phyloP scores from a whole-genome alignment of 2,329 filamentous ascomycete species.

The Zopfia rhizophila region DNA sequence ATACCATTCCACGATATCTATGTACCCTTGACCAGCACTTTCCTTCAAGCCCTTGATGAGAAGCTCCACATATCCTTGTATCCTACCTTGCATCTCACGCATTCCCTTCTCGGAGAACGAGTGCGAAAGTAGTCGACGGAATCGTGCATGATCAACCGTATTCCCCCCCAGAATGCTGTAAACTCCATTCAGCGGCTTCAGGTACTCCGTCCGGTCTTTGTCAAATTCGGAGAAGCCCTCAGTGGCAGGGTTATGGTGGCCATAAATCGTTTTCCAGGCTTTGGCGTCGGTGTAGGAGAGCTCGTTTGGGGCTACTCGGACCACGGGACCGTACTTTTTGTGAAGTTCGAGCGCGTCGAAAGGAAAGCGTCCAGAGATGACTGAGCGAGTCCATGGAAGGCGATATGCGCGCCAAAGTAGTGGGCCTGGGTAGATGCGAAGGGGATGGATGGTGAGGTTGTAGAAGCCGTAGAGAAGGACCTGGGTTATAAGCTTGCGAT shows the following conservation, averaged over 20 bases:
- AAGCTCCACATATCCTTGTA: conserved; percentile 47
- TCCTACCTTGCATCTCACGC: conserved; percentile 49
- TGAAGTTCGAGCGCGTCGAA: conserved; percentile 25
- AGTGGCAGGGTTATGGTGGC: conserved; percentile 10
- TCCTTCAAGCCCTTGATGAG: conserved; percentile 47
- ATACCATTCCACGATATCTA: conserved; percentile 21
- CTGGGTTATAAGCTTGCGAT: no score
- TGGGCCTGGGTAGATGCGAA: conserved; percentile 16
- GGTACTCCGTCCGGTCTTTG: conserved; percentile 15
- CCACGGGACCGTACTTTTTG: conserved; percentile 52
- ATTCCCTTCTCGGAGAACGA: conserved; percentile 58
- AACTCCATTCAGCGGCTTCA: conserved; percentile 2
- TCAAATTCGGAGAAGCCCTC: conserved; percentile 23
- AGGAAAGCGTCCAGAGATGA: conserved; percentile 25
- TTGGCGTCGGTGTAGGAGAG: conserved; percentile 55
- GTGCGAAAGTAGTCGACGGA: conserved; percentile 49
- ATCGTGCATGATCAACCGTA: conserved; percentile 30
- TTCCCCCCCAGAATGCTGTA: conserved; percentile 14
- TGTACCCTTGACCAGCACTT: background rate
- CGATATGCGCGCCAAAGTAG: conserved; percentile 40
- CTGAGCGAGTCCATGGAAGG: conserved; percentile 42
- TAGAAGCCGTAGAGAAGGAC: no score
- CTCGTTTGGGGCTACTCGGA: conserved; percentile 60
- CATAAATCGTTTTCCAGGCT: conserved; percentile 58
- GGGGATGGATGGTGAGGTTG: conserved; percentile 30